phyloP scores from a whole-genome alignment of 768 basidiomycete genomes.

The Cubamyces lactineus region DNA sequence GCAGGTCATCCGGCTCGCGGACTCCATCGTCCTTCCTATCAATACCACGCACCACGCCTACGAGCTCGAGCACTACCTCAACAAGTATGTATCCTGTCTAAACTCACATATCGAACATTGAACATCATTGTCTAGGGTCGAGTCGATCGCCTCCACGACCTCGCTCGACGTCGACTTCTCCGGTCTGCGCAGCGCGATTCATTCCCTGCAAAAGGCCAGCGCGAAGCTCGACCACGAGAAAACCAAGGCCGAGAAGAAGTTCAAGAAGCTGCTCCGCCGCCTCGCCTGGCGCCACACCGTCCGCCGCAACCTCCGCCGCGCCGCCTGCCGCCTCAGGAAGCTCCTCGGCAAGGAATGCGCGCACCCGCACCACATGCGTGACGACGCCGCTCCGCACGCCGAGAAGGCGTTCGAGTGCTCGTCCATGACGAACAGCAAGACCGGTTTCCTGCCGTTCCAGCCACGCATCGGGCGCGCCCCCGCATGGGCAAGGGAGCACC shows the following conservation, averaged over 20 bases:
- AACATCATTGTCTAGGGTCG: constrained; percentile 34
- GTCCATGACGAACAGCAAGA: constrained; percentile 5
- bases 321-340: constrained; percentile 42
- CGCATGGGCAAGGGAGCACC: constrained; percentile 33
- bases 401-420: constrained; percentile 22
- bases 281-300: constrained; percentile 35
- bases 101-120: constrained; percentile 14
- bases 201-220: constrained; percentile 53
- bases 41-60: constrained; percentile 70
- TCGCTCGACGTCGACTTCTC: constrained; percentile 41
- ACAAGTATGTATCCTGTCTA: constrained; percentile 42
- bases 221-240: constrained; percentile 63
- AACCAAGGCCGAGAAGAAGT: constrained; percentile 51
- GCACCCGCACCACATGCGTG: constrained; percentile 6
- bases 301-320: constrained; percentile 45
- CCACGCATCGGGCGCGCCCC: constrained; percentile 34
- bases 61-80: constrained; percentile 56
- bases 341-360: constrained; percentile 44
- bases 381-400: not conserved
- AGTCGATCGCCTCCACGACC: constrained; percentile 26
- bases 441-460: constrained; percentile 22
- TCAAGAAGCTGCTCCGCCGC: constrained; percentile 49
- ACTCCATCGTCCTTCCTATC: constrained; percentile 59
- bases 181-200: constrained; percentile 50
- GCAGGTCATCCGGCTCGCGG: constrained; percentile 54